Base-by-base conservation (phyloP, 148 eudicot genomes). In the Amaranthus hypochondriacus region DNA sequence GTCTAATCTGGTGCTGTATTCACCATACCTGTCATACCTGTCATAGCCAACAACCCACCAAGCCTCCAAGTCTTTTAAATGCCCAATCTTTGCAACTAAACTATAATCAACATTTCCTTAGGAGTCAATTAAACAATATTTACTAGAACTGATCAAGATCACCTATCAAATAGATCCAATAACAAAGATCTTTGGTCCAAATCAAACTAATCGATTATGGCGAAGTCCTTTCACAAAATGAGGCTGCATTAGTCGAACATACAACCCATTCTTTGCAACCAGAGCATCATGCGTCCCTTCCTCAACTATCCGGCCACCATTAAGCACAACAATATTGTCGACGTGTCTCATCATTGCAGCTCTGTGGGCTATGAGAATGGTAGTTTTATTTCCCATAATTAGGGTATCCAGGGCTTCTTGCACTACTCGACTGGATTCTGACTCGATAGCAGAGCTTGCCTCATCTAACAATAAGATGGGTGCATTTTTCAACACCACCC, bases 331-430 rank as follows among this genome's bases (percentile, higher is more conserved):
- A 47, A 95, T 87, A 73, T 92, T 95, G 76, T 95, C 98, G 46
- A 95, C 98, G 72, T 95, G 93, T 64, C 87, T 95, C 98, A 95
- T 95, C 98, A 95, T 89, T 46, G 97, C 97, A 18, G 97, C 97
- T 68, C 98, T 80, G 70, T 95, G 98, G 42, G 98, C 98, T 54
- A 95, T 87, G 9, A 95, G 77, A 77, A 95, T 90, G 10, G 96
- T 87, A 21, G 98, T 95, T 83, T 92, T 95, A 76, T 95, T 95
- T 49, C 98, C 97, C 97, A 95, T 90, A 42, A 95, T 77, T 51
- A 95, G 84, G 1, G 97, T 95, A 74, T 95, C 98, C 48, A 95
- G 89, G 73, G 98, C 97, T 85, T 95, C 98, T 72, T 95, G 98
- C 48, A 95, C 97, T 69, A 95, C 98, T 57, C 93, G 80, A 81